phyloP scores from a whole-genome alignment of 495 filamentous ascomycete genomes.

The Penicillium canariense region DNA sequence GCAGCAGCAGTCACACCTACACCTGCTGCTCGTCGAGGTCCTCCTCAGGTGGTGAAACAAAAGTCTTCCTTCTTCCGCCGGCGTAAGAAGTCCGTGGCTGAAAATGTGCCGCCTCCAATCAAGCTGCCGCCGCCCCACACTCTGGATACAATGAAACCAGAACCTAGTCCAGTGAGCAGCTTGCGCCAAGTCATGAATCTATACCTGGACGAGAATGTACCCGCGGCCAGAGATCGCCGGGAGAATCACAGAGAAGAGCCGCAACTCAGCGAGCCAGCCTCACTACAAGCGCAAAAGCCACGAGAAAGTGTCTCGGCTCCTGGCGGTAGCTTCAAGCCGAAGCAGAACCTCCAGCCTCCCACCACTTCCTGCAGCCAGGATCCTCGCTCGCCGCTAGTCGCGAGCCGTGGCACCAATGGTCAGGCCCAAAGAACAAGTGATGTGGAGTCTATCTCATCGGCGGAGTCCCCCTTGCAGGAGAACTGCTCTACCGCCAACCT shows the following conservation, averaged over 20 bases:
- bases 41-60: conserved; percentile 69
- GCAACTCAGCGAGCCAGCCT: conserved; percentile 17
- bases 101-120: conserved; percentile 50
- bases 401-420: conserved; percentile 52
- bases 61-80: conserved; percentile 93
- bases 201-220: conserved; percentile 53
- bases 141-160: conserved; percentile 35
- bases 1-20: conserved; percentile 32
- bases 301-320: conserved; percentile 26
- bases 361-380: conserved; percentile 31
- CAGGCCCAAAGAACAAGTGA: conserved; percentile 17
- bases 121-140: conserved; percentile 34
- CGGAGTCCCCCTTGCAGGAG: conserved; percentile 24
- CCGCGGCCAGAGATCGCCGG: conserved; percentile 20
- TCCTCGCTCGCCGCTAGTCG: conserved; percentile 47
- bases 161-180: conserved; percentile 80
- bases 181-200: conserved; percentile 88
- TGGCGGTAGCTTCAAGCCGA: conserved; percentile 21
- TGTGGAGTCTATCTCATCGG: conserved; percentile 18
- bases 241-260: conserved; percentile 23
- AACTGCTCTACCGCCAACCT: conserved; percentile 19
- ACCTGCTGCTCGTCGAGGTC: conserved; percentile 37
- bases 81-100: conserved; percentile 80
- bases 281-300: conserved; percentile 25
- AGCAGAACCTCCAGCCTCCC: conserved; percentile 29